Base-by-base conservation (phyloP, 805 yeast genomes). In the Scheffersomyces coipomensis region DNA sequence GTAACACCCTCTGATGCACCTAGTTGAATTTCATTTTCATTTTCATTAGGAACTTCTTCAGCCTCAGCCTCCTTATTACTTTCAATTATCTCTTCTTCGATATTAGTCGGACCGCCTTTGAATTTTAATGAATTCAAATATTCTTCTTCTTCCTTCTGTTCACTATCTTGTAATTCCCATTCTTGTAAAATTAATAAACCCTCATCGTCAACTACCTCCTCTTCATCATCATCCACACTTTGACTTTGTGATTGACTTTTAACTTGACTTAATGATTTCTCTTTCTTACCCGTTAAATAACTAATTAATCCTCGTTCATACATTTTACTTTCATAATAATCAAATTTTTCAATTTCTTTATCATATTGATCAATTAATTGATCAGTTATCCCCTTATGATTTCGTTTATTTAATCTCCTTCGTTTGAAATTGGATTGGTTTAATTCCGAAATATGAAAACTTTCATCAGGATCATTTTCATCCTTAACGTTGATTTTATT, bases 111-210 rank as follows among this genome's bases (percentile, higher is more conserved):
- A n/a, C n/a, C n/a, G n/a, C n/a, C n/a, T n/a, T n/a, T n/a, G n/a
- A n/a, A n/a, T n/a, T n/a, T n/a, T n/a, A n/a, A n/a, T n/a, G n/a
- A n/a, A n/a, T n/a, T n/a, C n/a, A n/a, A n/a, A n/a, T n/a, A n/a
- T n/a, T n/a, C 44, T n/a, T 39, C 19, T 52, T 19, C 18, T 48
- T 29, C 27, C 45, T 43, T 19, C 38, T 47, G 8, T 46, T 42
- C 17, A 44, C 40, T 17, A 41, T 15, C 26, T 39, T 45, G 19
- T 13, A 7, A 6, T n/a, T 18, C 39, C 31, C 13, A 16, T 31
- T 26, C 23, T 16, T 30, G 24, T 16, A 31, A 29, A 29, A 16
- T 21, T 16, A 12, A 25, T 15, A 23, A 7, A 15, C 7, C 29
- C 36, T 35, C 31, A 27, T 29, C 24, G n/a, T 27, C 26, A 9